A percentile compares a stretch with the other conserved stretches of the same genome.
These are phyloP conservation scores for Rhizopogon vesiculosus DNA, from an alignment of 768 basidiomycete genomes.

Conservation along the genomic window DNA sequence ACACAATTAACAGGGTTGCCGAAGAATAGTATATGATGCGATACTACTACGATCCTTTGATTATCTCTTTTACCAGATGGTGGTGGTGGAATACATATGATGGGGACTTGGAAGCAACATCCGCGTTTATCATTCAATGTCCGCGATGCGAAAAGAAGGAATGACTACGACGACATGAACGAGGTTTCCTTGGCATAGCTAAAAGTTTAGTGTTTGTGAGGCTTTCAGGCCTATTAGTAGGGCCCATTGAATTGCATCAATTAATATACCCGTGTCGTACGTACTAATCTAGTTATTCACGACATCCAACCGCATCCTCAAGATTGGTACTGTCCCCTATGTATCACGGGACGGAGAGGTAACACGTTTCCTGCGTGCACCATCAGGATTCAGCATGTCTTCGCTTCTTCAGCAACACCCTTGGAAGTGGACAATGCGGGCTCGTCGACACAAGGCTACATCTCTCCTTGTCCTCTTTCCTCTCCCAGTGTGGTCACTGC, in stretches of 20 bases:
- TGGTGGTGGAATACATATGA: too few species aligned
- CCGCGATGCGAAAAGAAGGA: too few species aligned
- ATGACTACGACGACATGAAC: too few species aligned
- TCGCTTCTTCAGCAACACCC: conserved; percentile 15
- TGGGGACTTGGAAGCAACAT: too few species aligned
- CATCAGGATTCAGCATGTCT: conserved; percentile 23
- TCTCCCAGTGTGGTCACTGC: conserved; percentile 5
- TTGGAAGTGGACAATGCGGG: conserved; percentile 26
- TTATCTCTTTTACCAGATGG: too few species aligned
- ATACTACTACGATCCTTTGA: too few species aligned
- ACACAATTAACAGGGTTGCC: too few species aligned
- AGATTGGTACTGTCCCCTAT: background rate
- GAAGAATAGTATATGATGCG: too few species aligned
- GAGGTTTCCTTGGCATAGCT: background rate
- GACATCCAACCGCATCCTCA: background rate
- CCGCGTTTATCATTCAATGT: too few species aligned
- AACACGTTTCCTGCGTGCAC: conserved; percentile 25
- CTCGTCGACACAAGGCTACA: conserved; percentile 10
- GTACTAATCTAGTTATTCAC: background rate
- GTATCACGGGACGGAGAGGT: conserved; percentile 5
- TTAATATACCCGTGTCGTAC: background rate
- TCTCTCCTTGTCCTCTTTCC: conserved; percentile 11
- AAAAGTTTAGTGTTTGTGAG: background rate
- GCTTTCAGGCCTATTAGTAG: background rate
- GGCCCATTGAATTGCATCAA: background rate